Evolutionary conservation across 2,329 filamentous ascomycete genomes (phyloP).

Genomic region (Nigrospora oryzae): DNA sequence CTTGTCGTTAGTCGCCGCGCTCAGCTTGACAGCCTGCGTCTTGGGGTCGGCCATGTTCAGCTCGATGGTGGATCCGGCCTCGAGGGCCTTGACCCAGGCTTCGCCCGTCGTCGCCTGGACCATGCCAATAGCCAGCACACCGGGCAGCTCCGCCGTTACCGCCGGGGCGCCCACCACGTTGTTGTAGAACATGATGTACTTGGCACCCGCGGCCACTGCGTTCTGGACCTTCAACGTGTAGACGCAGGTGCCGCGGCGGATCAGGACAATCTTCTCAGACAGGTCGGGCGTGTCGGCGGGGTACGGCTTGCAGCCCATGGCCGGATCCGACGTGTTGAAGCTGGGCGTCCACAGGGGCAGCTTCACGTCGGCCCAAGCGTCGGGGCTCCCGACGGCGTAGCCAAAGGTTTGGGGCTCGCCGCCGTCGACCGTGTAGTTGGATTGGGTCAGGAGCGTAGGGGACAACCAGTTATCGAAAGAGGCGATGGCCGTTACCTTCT

Average conservation of each 20-base stretch:
- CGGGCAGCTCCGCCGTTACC: constrained; percentile 5
- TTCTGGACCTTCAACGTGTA: constrained; percentile 46
- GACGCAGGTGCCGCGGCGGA: constrained; percentile 49
- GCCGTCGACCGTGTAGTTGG: constrained; percentile 29
- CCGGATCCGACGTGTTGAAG: constrained; percentile 35
- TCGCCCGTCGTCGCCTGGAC: not conserved
- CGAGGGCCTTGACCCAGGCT: not conserved
- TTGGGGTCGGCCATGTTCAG: constrained; percentile 33
- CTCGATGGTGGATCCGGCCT: constrained; percentile 14
- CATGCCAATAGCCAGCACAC: constrained; percentile 3
- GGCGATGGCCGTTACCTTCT: constrained; percentile 36
- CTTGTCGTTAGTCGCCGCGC: constrained; percentile 22
- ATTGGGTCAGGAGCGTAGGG: constrained; percentile 31
- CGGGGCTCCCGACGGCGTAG: constrained; percentile 31
- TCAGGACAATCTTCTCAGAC: constrained; percentile 46
- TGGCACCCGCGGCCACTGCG: constrained; percentile 44
- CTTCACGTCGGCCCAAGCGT: constrained; percentile 32
- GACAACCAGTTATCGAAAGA: constrained; percentile 39
- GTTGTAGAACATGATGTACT: constrained; percentile 56
- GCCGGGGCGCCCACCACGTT: constrained; percentile 26
- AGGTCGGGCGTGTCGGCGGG: constrained; percentile 48
- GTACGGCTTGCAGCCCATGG: constrained; percentile 43
- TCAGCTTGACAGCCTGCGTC: constrained; percentile 18
- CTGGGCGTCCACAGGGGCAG: constrained; percentile 41
- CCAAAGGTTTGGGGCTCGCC: constrained; percentile 26